Evolutionary conservation across 2,329 filamentous ascomycete genomes (phyloP).

Genomic region (Stromatinia cepivora): DNA sequence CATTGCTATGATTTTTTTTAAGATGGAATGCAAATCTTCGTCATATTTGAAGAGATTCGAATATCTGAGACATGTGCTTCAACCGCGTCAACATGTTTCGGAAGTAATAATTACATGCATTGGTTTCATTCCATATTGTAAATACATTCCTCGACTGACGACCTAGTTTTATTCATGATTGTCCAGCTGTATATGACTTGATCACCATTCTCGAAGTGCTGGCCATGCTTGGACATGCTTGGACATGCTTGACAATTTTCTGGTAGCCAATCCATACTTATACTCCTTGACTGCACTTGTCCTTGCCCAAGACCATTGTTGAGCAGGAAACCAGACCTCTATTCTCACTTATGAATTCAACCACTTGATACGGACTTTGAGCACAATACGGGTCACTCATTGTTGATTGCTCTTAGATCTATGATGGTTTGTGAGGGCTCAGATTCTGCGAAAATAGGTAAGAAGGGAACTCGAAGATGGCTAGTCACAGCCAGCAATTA

Average conservation of each 20-base stretch:
- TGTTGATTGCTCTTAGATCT: background rate
- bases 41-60: background rate
- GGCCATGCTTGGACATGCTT: background rate
- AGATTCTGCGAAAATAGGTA: background rate
- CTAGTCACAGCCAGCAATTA: background rate
- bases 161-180: background rate
- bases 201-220: background rate
- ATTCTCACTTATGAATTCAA: background rate
- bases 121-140: background rate
- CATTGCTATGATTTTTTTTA: background rate
- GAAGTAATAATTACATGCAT: constrained; percentile 6
- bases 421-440: background rate
- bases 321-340: background rate
- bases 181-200: background rate
- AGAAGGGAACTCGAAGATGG: background rate
- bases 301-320: background rate
- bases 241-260: background rate
- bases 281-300: background rate
- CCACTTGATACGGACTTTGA: background rate
- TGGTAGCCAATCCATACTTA: too few species aligned
- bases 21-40: constrained; percentile 5
- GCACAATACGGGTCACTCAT: too few species aligned
- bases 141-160: background rate
- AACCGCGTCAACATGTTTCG: background rate
- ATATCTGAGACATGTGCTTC: background rate